Base-by-base conservation (phyloP, 2,329 filamentous ascomycete species). In the Talaromyces amestolkiae region DNA sequence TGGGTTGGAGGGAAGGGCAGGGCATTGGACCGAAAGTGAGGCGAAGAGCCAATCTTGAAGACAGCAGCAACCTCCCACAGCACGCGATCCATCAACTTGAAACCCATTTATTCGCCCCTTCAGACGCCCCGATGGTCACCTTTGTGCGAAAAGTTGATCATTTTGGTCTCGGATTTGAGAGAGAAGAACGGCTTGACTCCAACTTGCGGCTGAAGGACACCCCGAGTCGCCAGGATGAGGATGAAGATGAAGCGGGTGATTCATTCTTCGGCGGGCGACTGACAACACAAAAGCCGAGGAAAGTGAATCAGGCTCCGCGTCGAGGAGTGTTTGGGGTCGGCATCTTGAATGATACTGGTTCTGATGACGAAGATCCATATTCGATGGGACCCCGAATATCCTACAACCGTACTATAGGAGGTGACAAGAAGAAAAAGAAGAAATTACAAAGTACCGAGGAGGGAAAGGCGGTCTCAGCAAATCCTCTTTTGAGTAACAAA, bases 1-100 rank as follows among this genome's bases (percentile, higher is more conserved):
- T 99, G 94, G 95, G 94, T 17, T 99, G 95, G 95, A 91, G 90
- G 72, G 91, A 94, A 68, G 94, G 93, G 0, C 93, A 98, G 77
- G 95, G 95, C 3, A 88, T 98, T 68, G 95, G 95, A 0, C 92
- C 93, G 24, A 97, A 92, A 77, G 82, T 97, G 39, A 87, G 88
- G 63, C 86, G 95, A 58, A 84, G 83, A 74, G 92, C 93, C 43
- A 84, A 89, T 58, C 83, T 94, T 15, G 90, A 85, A 61, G 84
- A 85, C 49, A 75, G 82, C 1, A 82, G 31, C 49, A 72, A 73
- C 6, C 72, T 73, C 0, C 76, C 75, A 17, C 78, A 79, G 22
- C 73, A 79, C 17, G 78, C 78, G 53, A 74, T 80, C 11, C 69
- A 70, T n/a, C 79, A 82, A 19, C n/a, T 58, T 31, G 78, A 82